Base-by-base conservation (phyloP, 2,329 filamentous ascomycete species). In the Fusarium anthophilum region DNA sequence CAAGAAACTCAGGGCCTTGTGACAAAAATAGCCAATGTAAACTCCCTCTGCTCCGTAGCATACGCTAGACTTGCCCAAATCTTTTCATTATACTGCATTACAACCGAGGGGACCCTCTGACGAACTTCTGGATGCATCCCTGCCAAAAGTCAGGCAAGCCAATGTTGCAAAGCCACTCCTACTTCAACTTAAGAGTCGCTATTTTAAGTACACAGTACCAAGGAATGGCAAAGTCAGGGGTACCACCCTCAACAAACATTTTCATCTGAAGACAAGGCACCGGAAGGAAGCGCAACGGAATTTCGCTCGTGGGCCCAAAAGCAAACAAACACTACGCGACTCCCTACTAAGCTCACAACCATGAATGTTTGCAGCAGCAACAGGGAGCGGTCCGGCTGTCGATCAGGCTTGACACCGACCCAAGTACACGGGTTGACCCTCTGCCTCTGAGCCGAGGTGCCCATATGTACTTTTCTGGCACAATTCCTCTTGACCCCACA, bases 201-300 rank as follows among this genome's bases (percentile, higher is more conserved):
- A 79, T 79, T 79, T 77, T 78, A 79, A 70, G 76, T 35, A 15
- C 32, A 35, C 32, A 35, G 32, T 69, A 54, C 43, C 60, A 70
- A 70, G 70, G 30, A 66, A 75, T 64, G 77, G 76, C 74, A 78
- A 78, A 79, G 77, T 76, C 74, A 79, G 77, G 77, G 77, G 76
- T 56, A 77, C 73, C 75, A 73, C 76, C 77, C 63, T 70, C 55
- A 72, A 72, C 55, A 65, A 73, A 43, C 64, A 57, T 50, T 47
- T 63, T 62, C 48, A 70, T 48, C 60, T 63, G 48, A 51, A 38
- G 44, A 28, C 28, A 61, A 58, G 37, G 39, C 47, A 43, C 32
- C 41, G 44, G 28, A 60, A 58, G 22, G 44, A 53, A 57, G 44
- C 48, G 59, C 38, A 50, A 51, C 37, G 32, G 30, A 69, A 35